Evolutionary conservation across 2,329 filamentous ascomycete genomes (phyloP).

Genomic region (Myriosclerotinia duriaeana): DNA sequence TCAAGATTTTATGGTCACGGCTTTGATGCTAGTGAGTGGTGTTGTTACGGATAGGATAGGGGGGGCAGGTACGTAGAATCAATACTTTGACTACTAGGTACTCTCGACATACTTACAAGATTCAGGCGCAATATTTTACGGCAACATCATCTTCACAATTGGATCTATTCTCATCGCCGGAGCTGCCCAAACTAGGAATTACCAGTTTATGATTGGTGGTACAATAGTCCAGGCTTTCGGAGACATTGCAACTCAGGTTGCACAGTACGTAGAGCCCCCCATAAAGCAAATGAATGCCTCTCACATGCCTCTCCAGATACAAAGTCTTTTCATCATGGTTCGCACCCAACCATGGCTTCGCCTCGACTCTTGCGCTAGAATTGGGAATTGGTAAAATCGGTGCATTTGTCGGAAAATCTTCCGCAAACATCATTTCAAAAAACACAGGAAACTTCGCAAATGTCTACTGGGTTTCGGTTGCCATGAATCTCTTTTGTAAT

Average conservation of each 20-base stretch:
- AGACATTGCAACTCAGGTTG: constrained; percentile 63
- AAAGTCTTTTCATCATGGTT: constrained; percentile 67
- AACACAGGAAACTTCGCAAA: constrained; percentile 60
- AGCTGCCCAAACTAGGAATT: constrained; percentile 55
- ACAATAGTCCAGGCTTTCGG: constrained; percentile 49
- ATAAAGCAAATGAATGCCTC: neutral
- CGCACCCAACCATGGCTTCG: constrained; percentile 59
- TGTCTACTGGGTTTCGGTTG: constrained; percentile 61
- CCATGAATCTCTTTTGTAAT: constrained; percentile 65
- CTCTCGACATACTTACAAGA: neutral
- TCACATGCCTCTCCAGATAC: constrained; percentile 42
- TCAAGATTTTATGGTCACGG: constrained; percentile 61
- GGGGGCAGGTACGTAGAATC: constrained; percentile 48
- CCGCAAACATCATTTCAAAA: constrained; percentile 49
- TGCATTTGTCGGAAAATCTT: constrained; percentile 58
- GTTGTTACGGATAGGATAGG: constrained; percentile 58
- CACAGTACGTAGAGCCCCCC: constrained; percentile 43
- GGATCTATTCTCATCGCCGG: constrained; percentile 60
- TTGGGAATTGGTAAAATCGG: constrained; percentile 61
- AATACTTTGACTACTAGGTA: neutral
- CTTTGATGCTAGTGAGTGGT: constrained; percentile 55
- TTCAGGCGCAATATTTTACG: constrained; percentile 52
- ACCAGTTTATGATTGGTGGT: constrained; percentile 60
- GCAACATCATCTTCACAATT: constrained; percentile 59
- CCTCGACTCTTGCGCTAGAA: constrained; percentile 60